phyloP scores from a whole-genome alignment of 345 rosid genomes.

The Schrenkiella parvula region DNA sequence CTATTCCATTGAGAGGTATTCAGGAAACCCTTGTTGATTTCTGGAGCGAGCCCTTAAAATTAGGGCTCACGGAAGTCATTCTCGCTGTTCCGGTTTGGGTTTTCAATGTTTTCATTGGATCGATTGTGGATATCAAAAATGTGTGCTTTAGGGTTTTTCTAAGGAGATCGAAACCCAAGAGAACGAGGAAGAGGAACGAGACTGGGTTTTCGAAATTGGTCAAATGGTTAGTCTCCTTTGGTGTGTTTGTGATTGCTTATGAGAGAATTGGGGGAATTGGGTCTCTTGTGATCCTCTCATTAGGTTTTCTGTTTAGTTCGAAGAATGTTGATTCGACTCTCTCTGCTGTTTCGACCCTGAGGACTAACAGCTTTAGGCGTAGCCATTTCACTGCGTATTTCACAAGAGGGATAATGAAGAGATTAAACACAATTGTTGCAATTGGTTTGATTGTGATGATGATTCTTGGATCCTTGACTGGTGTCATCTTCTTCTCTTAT shows the following conservation, averaged over 20 bases:
- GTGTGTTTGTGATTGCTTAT: slow-evolving; percentile 73
- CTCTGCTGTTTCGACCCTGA: slow-evolving; percentile 66
- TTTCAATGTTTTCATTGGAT: slow-evolving; percentile 62
- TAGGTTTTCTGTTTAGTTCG: slow-evolving; percentile 61
- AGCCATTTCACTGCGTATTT: slow-evolving; percentile 57
- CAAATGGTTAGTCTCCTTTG: slow-evolving; percentile 73
- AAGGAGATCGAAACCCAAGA: slow-evolving; percentile 47
- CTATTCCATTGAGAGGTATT: slow-evolving; percentile 87
- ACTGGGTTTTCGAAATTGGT: slow-evolving; percentile 72
- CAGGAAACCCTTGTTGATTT: slow-evolving; percentile 79
- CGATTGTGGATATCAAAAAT: slow-evolving; percentile 72
- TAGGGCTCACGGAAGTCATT: slow-evolving; percentile 88
- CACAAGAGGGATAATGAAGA: slow-evolving; percentile 72
- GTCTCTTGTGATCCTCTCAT: slow-evolving; percentile 54
- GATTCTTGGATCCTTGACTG: slow-evolving; percentile 68
- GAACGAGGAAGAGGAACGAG: slow-evolving; percentile 33
- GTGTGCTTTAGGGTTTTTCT: slow-evolving; percentile 48
- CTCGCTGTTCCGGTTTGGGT: slow-evolving; percentile 81
- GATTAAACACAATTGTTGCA: slow-evolving; percentile 68
- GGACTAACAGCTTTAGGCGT: slow-evolving; percentile 62
- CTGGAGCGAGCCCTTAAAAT: slow-evolving; percentile 74
- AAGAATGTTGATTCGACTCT: slow-evolving; percentile 63
- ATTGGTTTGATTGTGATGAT: slow-evolving; percentile 79
- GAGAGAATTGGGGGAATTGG: slow-evolving; percentile 70
- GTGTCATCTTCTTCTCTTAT: slow-evolving; percentile 77